phyloP scores from a whole-genome alignment of 345 rosid genomes.

The Corymbia maculata region DNA sequence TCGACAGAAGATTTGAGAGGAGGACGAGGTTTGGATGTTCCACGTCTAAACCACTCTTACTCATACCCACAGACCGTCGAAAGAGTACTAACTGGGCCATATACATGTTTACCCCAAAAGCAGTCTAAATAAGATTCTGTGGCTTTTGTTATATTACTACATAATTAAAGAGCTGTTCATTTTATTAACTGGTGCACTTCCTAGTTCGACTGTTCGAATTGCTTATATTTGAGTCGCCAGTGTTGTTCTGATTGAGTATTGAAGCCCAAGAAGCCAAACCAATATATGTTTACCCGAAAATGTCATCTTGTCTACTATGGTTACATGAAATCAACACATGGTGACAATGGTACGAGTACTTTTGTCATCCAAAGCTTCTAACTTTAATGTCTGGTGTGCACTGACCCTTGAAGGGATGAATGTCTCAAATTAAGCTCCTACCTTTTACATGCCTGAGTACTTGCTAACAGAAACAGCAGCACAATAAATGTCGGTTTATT shows the following conservation, averaged over 20 bases:
- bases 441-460: neutral
- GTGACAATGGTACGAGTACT: neutral
- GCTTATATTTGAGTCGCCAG: constrained; percentile 8
- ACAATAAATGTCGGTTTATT: neutral
- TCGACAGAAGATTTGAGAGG: constrained; percentile 42
- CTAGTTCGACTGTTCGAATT: neutral
- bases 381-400: neutral
- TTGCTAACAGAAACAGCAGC: neutral
- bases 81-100: constrained; percentile 74
- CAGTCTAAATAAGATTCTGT: constrained; percentile 3
- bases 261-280: neutral
- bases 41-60: constrained; percentile 44
- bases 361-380: neutral
- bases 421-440: neutral
- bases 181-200: neutral
- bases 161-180: constrained; percentile 2
- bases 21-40: constrained; percentile 32
- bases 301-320: neutral
- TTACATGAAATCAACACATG: neutral
- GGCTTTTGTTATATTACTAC: neutral
- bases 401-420: neutral
- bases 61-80: constrained; percentile 67
- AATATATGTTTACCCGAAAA: neutral
- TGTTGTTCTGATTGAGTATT: neutral
- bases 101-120: neutral